These are phyloP conservation scores for Chytriomyces confervae DNA, from an alignment of 192 early-diverging fungal genomes.

Conservation along the genomic window DNA sequence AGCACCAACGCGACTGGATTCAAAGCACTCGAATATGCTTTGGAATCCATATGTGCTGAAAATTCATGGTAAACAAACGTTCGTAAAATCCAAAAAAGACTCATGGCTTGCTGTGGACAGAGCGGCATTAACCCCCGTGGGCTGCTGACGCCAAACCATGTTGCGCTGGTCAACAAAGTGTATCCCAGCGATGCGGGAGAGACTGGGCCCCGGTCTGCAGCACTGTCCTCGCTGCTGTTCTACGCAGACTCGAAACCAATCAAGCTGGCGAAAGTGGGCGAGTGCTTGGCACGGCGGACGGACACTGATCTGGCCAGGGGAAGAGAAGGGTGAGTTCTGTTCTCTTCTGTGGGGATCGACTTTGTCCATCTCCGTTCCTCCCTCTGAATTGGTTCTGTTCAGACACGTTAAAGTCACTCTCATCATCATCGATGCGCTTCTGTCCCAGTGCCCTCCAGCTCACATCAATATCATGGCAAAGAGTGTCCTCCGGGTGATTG, in stretches of 20 bases:
- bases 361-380: background rate
- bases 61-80: too few relatives aligned
- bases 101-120: conserved; percentile 14
- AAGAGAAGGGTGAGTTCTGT: conserved; percentile 60
- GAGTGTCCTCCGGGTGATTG: conserved; percentile 70
- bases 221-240: conserved; percentile 86
- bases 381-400: background rate
- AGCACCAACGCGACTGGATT: too few relatives aligned
- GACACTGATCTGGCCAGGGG: conserved; percentile 68
- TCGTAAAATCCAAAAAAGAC: too few relatives aligned
- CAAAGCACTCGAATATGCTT: too few relatives aligned
- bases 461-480: conserved; percentile 85
- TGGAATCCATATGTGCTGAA: too few relatives aligned
- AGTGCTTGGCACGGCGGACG: conserved; percentile 76
- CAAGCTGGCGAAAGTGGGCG: conserved; percentile 89
- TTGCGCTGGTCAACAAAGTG: conserved; percentile 53
- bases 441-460: conserved; percentile 68
- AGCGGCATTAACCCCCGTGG: conserved; percentile 26
- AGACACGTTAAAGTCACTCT: conserved; percentile 74
- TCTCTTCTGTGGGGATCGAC: background rate
- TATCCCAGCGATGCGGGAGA: conserved; percentile 64
- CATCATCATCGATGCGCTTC: conserved; percentile 74
- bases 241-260: conserved; percentile 87
- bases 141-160: conserved; percentile 44
- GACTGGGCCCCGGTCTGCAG: conserved; percentile 73